Base-by-base conservation (phyloP, 768 basidiomycete species). In the Boletus sp. region DNA sequence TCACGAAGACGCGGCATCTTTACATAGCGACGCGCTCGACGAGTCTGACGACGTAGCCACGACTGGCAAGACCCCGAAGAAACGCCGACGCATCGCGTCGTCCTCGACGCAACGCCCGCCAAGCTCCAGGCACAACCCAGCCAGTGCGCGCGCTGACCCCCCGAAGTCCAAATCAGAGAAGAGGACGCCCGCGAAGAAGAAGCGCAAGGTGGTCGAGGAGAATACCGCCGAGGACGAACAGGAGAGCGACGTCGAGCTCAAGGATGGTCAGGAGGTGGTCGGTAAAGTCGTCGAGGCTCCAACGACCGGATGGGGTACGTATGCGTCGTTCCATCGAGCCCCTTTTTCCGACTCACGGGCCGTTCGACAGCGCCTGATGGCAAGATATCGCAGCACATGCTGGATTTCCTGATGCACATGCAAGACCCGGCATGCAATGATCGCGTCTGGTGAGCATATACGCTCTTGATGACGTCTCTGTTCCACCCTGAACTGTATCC, bases 211-310 rank as follows among this genome's bases (percentile, higher is more conserved):
- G 1, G 57, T 35, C 24, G 53, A 58, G 44, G 55, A 62, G 41
- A 63, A 65, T 4, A 35, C 46, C 7, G 39, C 28, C 11, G 52
- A 60, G 7, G 68, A 64, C 4, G 71, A 71, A 15, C 58, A 76
- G 15, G 76, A 76, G 2, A 75, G 67, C 24, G 80, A 78, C 3
- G 57, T 74, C 20, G 80, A 81, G 3, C 68, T 87, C 54, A 76
- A 78, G 50, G 85, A 89, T 6, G 87, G 87, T 0, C 83, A 87
- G 63, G 80, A 86, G 67, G 68, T 92, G 9, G 86, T 90, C 1
- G 93, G 93, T 0, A 76, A 73, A 11, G 86, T 95, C 11, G 83
- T 94, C 12, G 77, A 90, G 57, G 93, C 92, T 12, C 92, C 92
- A 0, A 92, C 79, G 62, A 85, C 84, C 0, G 94, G 94, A n/a